Base-by-base conservation (phyloP, 495 filamentous ascomycete species). In the Hypoxylon fragiforme region DNA sequence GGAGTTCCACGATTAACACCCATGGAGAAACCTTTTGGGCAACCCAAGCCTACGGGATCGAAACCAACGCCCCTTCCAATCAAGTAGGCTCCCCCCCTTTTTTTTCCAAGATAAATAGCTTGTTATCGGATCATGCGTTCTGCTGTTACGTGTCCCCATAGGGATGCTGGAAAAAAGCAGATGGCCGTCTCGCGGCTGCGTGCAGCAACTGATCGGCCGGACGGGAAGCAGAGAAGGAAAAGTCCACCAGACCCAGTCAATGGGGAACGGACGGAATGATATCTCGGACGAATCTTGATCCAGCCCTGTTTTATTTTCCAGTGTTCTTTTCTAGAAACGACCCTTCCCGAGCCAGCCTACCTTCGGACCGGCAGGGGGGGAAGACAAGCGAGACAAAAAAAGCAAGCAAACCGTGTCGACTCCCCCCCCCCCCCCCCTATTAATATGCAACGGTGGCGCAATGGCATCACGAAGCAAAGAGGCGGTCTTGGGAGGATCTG, bases 181-280 rank as follows among this genome's bases (percentile, higher is more conserved):
- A 22, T 28, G 50, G 48, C 47, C 41, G 57, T 46, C 26, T 32
- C 30, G 30, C 57, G 57, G 57, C 45, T 60, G 47, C 50, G 22
- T 60, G 57, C 57, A 60, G 57, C 28, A 50, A n/a, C n/a, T n/a
- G 40, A 50, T 50, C 50, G 35, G 50, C 57, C 40, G 38, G 31
- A 36, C 35, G 54, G 24, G 50, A 44, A 49, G 18, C 21, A 51
- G 14, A 9, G 11, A 1, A 3, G 37, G 36, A 45, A 45, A 1
- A 16, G 13, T 24, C 44, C 31, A 26, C 35, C 40, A n/a, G n/a
- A n/a, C n/a, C n/a, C n/a, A n/a, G n/a, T n/a, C n/a, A n/a, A n/a
- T n/a, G n/a, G n/a, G n/a, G n/a, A n/a, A n/a, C n/a, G n/a, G n/a
- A n/a, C n/a, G n/a, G n/a, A n/a, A n/a, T 46, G 32, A 36, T 54